Percentiles rank a stretch among this genome's conserved stretches.
Conservation (phyloP, 2,329 filamentous ascomycete species). For the Rutstroemia sydowiana region DNA sequence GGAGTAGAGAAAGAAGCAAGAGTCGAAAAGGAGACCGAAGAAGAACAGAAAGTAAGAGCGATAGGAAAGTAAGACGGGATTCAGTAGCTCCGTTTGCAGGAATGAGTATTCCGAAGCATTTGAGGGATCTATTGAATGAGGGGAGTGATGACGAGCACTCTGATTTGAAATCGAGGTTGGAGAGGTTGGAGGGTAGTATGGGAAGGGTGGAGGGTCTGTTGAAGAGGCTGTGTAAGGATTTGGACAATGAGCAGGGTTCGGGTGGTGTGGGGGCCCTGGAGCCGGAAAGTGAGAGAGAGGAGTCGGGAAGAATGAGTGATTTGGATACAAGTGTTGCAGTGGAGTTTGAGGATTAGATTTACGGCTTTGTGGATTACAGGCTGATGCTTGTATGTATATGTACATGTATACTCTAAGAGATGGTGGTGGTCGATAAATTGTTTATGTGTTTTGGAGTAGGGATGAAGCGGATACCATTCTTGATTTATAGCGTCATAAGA, state of each 20-base stretch:
- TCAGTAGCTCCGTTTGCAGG: slow-evolving; percentile 24
- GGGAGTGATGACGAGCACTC: slow-evolving; percentile 16
- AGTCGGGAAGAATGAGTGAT: slow-evolving; percentile 11
- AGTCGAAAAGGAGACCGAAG: slow-evolving; percentile 1
- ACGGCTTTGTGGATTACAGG: not conserved
- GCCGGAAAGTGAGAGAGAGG: slow-evolving; percentile 7
- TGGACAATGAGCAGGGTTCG: slow-evolving; percentile 12
- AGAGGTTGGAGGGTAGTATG: slow-evolving; percentile 21
- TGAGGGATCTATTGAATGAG: slow-evolving; percentile 19
- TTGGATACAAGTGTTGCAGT: slow-evolving; percentile 19
- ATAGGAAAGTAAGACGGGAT: slow-evolving; percentile 17
- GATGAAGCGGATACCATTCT: not conserved
- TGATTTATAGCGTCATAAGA: not conserved
- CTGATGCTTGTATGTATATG: no score
- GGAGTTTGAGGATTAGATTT: slow-evolving; percentile 12
- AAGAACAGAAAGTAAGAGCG: not conserved
- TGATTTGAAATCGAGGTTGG: slow-evolving; percentile 18
- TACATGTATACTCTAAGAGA: no score
- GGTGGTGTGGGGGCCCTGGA: not conserved
- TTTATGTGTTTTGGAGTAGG: no score
- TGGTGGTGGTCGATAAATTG: no score
- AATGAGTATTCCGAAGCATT: slow-evolving; percentile 14
- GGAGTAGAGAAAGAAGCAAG: not conserved
- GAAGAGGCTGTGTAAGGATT: slow-evolving; percentile 18
- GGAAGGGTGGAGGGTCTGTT: slow-evolving; percentile 25